Evolutionary conservation across 192 early-diverging fungal species (phyloP).

Genomic region (Allomyces macrogynus): DNA sequence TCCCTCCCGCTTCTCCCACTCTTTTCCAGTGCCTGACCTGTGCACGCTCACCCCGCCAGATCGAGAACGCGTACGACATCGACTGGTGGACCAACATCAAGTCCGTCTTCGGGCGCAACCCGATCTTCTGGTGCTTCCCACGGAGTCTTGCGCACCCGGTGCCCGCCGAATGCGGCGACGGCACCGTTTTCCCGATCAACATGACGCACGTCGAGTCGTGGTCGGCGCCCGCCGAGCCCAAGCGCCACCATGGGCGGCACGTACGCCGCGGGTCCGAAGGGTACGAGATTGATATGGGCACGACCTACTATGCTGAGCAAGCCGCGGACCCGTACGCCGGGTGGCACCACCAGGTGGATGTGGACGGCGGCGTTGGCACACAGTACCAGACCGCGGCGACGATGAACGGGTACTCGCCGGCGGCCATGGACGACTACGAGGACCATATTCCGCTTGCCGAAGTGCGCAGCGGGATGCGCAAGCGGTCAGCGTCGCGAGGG

Average conservation of each 20-base stretch:
- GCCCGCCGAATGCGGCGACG: no score
- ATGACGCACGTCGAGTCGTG: no score
- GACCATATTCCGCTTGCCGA: not conserved
- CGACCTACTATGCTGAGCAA: not conserved
- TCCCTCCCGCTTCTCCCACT: no score
- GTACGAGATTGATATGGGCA: not conserved
- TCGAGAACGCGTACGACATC: conserved; percentile 61
- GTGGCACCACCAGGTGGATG: not conserved
- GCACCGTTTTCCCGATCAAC: no score
- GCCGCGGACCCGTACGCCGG: not conserved
- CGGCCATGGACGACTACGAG: not conserved
- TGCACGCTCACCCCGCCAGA: conserved; percentile 7
- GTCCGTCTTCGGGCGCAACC: conserved; percentile 45
- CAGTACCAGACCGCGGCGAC: not conserved
- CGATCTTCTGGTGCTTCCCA: conserved; percentile 37
- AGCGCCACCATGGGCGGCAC: not conserved
- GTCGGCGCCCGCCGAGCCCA: no score
- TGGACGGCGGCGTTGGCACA: not conserved
- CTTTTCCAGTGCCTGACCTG: not conserved
- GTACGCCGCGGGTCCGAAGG: not conserved
- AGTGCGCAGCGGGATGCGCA: no score
- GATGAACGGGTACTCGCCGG: not conserved
- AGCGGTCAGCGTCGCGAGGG: no score
- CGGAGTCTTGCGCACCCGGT: no score
- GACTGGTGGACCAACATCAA: conserved; percentile 51